Conservation (phyloP, 495 filamentous ascomycete species). For the Talaromyces borbonicus region DNA sequence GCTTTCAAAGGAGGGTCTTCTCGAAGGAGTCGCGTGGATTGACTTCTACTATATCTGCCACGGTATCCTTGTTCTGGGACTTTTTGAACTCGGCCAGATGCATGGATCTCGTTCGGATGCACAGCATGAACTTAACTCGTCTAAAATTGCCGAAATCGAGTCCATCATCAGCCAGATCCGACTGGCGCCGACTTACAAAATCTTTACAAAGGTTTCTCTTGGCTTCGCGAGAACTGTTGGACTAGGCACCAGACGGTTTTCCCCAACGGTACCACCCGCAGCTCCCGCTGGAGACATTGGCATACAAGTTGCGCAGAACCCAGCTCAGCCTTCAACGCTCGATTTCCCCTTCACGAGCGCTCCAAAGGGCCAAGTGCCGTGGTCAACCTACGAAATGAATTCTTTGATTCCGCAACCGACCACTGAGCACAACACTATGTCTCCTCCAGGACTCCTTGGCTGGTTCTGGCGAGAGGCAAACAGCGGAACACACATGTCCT, state of each 20-base stretch:
- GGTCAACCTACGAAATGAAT: background rate
- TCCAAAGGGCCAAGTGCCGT: background rate
- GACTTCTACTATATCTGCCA: slow-evolving; percentile 7
- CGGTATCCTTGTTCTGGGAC: background rate
- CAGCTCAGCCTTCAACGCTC: background rate
- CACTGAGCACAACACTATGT: background rate
- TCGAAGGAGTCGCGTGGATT: slow-evolving; percentile 4
- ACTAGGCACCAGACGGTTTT: background rate
- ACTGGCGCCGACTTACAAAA: slow-evolving; percentile 4
- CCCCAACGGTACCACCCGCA: background rate
- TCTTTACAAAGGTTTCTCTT: background rate
- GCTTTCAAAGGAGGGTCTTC: background rate
- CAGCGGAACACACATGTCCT: slow-evolving; percentile 2
- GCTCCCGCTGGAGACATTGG: background rate
- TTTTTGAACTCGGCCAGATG: background rate
- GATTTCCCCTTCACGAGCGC: background rate
- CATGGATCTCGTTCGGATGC: background rate
- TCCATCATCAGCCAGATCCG: background rate
- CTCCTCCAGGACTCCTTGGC: background rate
- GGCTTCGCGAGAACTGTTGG: slow-evolving; percentile 1
- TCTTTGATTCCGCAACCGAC: background rate
- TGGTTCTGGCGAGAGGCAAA: slow-evolving; percentile 3
- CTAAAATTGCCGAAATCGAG: background rate
- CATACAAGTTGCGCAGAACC: background rate
- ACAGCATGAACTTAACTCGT: background rate